These are phyloP conservation scores for Trichoderma koningiopsis DNA, from an alignment of 2,329 filamentous ascomycete genomes.

Conservation along the genomic window DNA sequence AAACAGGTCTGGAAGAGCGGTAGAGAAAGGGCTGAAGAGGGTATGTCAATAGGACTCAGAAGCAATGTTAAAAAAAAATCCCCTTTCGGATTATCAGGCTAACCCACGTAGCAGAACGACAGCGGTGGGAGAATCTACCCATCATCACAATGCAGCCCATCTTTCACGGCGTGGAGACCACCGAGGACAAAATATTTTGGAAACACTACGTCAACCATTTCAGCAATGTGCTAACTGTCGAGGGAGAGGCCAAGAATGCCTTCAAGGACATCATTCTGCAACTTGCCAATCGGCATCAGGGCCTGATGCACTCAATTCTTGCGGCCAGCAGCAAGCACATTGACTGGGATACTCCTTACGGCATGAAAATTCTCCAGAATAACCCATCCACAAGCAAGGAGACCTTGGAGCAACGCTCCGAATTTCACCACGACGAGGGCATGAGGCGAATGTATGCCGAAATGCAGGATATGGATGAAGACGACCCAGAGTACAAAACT, in stretches of 20 bases:
- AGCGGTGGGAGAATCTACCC: constrained; percentile 52
- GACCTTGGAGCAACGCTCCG: constrained; percentile 53
- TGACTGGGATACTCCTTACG: constrained; percentile 60
- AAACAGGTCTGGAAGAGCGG: constrained; percentile 87
- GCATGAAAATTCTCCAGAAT: constrained; percentile 53
- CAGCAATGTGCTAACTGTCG: constrained; percentile 78
- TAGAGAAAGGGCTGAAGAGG: constrained; percentile 72
- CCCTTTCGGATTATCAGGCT: constrained; percentile 11
- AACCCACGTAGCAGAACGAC: constrained; percentile 46
- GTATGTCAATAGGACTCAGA: constrained; percentile 42
- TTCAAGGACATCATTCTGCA: constrained; percentile 84
- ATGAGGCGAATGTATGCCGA: constrained; percentile 54
- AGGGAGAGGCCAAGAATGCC: constrained; percentile 78
- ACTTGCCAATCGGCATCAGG: constrained; percentile 76
- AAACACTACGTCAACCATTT: constrained; percentile 80
- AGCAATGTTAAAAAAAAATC: too few relatives aligned
- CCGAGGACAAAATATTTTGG: constrained; percentile 77
- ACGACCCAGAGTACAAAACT: constrained; percentile 48
- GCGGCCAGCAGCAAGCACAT: constrained; percentile 80
- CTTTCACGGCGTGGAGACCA: constrained; percentile 79
- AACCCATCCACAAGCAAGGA: constrained; percentile 51
- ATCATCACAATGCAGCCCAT: constrained; percentile 64
- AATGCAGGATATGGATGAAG: constrained; percentile 47
- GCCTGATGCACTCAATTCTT: constrained; percentile 88
- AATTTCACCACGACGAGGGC: constrained; percentile 59